Conservation (phyloP, 1,139 yeast species). For the Pneumocystis canis region DNA sequence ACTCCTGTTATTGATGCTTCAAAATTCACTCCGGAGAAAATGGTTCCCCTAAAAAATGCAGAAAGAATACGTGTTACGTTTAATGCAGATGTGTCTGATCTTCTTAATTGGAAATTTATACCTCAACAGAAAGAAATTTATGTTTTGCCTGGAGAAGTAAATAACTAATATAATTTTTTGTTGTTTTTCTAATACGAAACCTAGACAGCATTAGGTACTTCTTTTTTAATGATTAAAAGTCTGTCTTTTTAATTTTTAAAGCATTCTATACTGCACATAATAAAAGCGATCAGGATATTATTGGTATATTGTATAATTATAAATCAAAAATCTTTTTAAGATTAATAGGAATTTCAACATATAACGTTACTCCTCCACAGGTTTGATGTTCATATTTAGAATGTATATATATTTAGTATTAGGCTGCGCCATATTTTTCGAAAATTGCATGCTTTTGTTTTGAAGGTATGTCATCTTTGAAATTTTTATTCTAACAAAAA, state of each 20-base stretch:
- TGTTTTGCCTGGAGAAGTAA: conserved; percentile 76
- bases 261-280: conserved; percentile 92
- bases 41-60: conserved; percentile 77
- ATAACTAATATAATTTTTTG: background rate
- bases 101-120: conserved; percentile 87
- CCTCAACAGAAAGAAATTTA: conserved; percentile 92
- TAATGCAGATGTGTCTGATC: conserved; percentile 81
- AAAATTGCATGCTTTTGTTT: conserved; percentile 96
- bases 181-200: background rate
- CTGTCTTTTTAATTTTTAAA: conserved; percentile 45
- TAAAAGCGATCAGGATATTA: conserved; percentile 69
- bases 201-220: background rate
- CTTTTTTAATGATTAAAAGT: background rate
- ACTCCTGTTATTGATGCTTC: conserved; percentile 75
- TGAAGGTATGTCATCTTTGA: conserved; percentile 28
- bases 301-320: conserved; percentile 63
- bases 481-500: background rate
- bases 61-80: conserved; percentile 69
- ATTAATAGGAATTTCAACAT: conserved; percentile 11
- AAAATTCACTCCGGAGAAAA: conserved; percentile 70
- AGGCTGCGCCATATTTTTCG: conserved; percentile 88
- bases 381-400: background rate
- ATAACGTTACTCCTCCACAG: conserved; percentile 72
- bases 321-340: background rate
- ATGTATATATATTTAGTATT: conserved; percentile 19